A percentile compares a stretch with the other conserved stretches of the same genome.
Conservation (phyloP, 192 early-diverging fungal genomes). For the Oehlia diaphana region DNA sequence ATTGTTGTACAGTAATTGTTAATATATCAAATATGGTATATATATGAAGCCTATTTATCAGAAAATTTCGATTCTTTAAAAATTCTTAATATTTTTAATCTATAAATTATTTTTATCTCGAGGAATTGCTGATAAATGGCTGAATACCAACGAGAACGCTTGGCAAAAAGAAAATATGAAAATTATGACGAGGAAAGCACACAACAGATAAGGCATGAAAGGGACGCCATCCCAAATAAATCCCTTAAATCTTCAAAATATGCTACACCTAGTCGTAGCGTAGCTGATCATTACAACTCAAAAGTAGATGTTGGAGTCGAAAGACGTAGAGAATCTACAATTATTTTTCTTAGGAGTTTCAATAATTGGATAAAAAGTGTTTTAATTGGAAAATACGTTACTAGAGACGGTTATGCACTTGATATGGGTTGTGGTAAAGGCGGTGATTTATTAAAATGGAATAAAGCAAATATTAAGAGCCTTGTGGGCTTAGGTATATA, state of each 20-base stretch:
- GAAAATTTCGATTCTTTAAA: too few species aligned
- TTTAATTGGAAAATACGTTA: slow-evolving; percentile 70
- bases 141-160: too few species aligned
- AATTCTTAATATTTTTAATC: too few species aligned
- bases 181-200: too few species aligned
- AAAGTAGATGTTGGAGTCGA: slow-evolving; percentile 77
- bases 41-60: too few species aligned
- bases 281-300: slow-evolving; percentile 83
- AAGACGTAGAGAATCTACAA: slow-evolving; percentile 76
- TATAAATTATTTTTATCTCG: too few species aligned
- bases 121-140: too few species aligned
- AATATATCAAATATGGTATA: too few species aligned
- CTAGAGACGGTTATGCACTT: slow-evolving; percentile 61
- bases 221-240: neutral
- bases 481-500: slow-evolving; percentile 75
- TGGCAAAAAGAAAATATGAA: too few species aligned
- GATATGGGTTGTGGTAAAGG: slow-evolving; percentile 96
- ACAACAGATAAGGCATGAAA: neutral
- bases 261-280: slow-evolving; percentile 27
- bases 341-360: slow-evolving; percentile 84
- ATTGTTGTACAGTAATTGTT: too few species aligned
- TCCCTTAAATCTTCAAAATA: neutral
- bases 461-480: slow-evolving; percentile 66
- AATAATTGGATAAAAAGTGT: slow-evolving; percentile 98
- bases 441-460: slow-evolving; percentile 84